Evolutionary conservation across 176 grass and related monocot species (phyloP), one percentile per base, ranked within the genome.

Genomic region (Stipa capillata): DNA sequence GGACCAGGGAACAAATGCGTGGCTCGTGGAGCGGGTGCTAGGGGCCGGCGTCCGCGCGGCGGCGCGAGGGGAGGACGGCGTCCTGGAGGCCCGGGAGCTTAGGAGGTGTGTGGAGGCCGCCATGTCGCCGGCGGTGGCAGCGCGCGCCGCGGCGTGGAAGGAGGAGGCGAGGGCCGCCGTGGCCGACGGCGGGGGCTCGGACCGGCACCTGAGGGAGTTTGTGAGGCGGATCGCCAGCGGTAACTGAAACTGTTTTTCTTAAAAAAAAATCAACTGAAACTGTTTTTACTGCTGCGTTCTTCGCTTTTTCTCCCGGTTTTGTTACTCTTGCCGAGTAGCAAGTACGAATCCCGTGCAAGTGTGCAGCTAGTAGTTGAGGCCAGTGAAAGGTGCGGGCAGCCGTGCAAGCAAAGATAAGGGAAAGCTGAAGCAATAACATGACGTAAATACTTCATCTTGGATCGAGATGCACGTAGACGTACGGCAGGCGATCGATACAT

Each of bases 1-100:
- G 3, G 94, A 97, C 82, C 94, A 97, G 69, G 77, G 73, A 51
- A 97, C 91, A 21, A 88, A 79, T 80, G 91, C 94, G 6, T 83
- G 74, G 86, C 79, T 97, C 25, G 52, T 87, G 63, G 85, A 90
- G 75, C 39, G 74, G 64, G 52, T 75, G 58, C 58, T 79, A 79
- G 89, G 94, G 16, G 59, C 66, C 0, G 91, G 94, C 8, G 79
- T 91, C 45, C 86, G 91, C 37, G 93, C 83, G 2, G 72, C 37
- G 17, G 65, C 63, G 73, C 27, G 65, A 0, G 53, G 31, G 36
- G 31, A 33, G 18, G 91, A 67, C 12, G 82, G 73, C 5, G 58
- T 91, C 15, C 41, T 97, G 49, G 73, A 78, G 67, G 82, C 68
- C 0, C 33, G 16, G n/a, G 91, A 91, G 78, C 77, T 97, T 79